Percentiles rank a stretch among this genome's conserved stretches.
phyloP scores from a whole-genome alignment of 2,329 filamentous ascomycete species.

The Dactylellina sp. region DNA sequence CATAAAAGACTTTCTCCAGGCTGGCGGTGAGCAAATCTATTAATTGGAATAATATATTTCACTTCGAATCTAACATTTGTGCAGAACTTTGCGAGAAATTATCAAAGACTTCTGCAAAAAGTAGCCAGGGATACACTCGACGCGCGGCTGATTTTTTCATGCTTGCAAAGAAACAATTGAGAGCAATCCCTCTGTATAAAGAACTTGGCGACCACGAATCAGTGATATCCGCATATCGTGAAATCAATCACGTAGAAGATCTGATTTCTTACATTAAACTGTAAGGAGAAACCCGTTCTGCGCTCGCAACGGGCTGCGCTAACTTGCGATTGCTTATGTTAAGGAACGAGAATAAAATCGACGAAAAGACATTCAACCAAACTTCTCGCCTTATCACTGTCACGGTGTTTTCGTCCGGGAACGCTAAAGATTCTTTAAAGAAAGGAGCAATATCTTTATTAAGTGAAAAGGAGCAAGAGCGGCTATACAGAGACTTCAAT shows the following conservation, averaged over 20 bases:
- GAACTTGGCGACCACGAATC: slow-evolving; percentile 6
- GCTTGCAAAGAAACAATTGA: background rate
- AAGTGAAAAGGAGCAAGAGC: slow-evolving; percentile 16
- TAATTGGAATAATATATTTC: too few relatives aligned
- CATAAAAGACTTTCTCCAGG: slow-evolving; percentile 16
- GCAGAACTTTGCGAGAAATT: too few relatives aligned
- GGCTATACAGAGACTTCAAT: slow-evolving; percentile 26
- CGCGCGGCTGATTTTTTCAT: slow-evolving; percentile 21
- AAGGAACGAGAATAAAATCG: slow-evolving; percentile 3
- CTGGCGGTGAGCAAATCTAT: slow-evolving; percentile 17
- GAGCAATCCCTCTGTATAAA: slow-evolving; percentile 15
- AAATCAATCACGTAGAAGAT: background rate
- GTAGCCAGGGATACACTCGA: background rate
- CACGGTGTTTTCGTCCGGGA: slow-evolving; percentile 7
- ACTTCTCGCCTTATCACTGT: slow-evolving; percentile 8
- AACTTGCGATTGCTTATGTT: too few relatives aligned
- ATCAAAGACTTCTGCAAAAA: background rate
- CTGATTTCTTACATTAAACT: slow-evolving; percentile 10
- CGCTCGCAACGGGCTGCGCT: too few relatives aligned
- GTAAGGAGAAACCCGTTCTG: slow-evolving; percentile 13
- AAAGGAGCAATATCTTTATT: slow-evolving; percentile 18
- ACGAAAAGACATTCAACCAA: background rate
- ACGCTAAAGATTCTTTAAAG: background rate
- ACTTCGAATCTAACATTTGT: too few relatives aligned
- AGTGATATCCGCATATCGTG: slow-evolving; percentile 21